phyloP scores from a whole-genome alignment of 202 grass and related monocot species.

The Musa balbisiana region DNA sequence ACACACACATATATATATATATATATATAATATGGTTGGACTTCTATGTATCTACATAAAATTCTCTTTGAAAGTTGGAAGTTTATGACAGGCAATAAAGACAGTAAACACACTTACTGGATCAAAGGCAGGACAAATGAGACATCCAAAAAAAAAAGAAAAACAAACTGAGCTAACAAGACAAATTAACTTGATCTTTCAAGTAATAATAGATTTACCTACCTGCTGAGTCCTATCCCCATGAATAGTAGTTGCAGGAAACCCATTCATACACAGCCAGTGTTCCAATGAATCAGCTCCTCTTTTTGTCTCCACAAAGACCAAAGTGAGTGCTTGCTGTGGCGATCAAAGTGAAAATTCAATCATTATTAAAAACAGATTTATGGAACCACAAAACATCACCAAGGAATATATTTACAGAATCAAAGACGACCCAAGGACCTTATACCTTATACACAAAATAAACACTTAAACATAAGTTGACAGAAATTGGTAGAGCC shows the following conservation, averaged over 20 bases:
- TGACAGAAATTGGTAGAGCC: not conserved
- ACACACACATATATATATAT: too few relatives aligned
- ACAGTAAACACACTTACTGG: too few relatives aligned
- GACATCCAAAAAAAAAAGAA: not conserved
- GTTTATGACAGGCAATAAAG: too few relatives aligned
- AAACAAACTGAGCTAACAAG: not conserved
- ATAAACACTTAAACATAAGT: not conserved
- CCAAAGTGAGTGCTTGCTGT: constrained; percentile 61
- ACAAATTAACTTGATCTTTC: not conserved
- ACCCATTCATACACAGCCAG: constrained; percentile 59
- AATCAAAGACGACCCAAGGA: too few relatives aligned
- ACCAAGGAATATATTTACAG: too few relatives aligned
- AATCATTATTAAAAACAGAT: not conserved
- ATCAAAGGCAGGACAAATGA: not conserved
- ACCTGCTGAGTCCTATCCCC: constrained; percentile 80
- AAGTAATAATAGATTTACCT: constrained; percentile 4
- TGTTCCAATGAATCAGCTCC: constrained; percentile 63
- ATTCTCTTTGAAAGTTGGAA: too few relatives aligned
- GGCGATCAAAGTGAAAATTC: not conserved
- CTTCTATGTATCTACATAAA: too few relatives aligned
- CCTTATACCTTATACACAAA: not conserved
- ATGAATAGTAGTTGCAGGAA: constrained; percentile 81
- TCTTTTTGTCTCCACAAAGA: constrained; percentile 78
- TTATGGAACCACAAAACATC: not conserved
- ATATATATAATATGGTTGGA: too few relatives aligned